phyloP scores from a whole-genome alignment of 2,329 filamentous ascomycete species.

The Ascomycota sp. region DNA sequence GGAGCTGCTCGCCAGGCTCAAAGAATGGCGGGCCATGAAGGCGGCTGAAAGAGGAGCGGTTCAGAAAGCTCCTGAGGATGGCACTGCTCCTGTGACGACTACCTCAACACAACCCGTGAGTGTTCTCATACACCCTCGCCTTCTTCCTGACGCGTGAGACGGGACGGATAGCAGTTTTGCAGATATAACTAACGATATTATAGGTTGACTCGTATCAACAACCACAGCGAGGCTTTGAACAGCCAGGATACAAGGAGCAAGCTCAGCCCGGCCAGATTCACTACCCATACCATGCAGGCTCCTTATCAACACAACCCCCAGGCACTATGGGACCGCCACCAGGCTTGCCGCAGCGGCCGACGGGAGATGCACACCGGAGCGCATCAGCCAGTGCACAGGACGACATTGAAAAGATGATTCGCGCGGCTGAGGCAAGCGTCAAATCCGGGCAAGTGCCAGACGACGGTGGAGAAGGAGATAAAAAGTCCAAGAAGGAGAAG shows the following conservation, averaged over 20 bases:
- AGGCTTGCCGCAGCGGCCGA: conserved; percentile 22
- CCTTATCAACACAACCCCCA: conserved; percentile 23
- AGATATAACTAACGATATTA: not conserved
- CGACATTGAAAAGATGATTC: conserved; percentile 42
- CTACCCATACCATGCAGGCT: conserved; percentile 15
- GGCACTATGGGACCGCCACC: conserved; percentile 15
- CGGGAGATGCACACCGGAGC: conserved; percentile 6
- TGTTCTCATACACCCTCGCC: conserved; percentile 4
- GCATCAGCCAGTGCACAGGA: conserved; percentile 12
- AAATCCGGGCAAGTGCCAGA: conserved; percentile 19
- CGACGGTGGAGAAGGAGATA: conserved; percentile 28
- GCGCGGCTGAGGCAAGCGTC: conserved; percentile 40
- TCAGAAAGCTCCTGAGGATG: conserved; percentile 21
- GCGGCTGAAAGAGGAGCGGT: conserved; percentile 32
- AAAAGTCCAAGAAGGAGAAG: conserved; percentile 42
- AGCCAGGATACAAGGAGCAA: conserved; percentile 7
- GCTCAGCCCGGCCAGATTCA: conserved; percentile 5
- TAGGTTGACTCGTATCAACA: conserved; percentile 8
- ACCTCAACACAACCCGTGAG: conserved; percentile 37
- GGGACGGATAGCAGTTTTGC: no score
- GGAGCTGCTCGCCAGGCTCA: conserved; percentile 60
- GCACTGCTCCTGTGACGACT: conserved; percentile 13
- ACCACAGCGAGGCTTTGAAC: conserved; percentile 6
- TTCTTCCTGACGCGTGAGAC: not conserved
- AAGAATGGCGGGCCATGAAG: conserved; percentile 49